Evolutionary conservation across 306 rosid species (phyloP).

Genomic region (Quercus parvula): DNA sequence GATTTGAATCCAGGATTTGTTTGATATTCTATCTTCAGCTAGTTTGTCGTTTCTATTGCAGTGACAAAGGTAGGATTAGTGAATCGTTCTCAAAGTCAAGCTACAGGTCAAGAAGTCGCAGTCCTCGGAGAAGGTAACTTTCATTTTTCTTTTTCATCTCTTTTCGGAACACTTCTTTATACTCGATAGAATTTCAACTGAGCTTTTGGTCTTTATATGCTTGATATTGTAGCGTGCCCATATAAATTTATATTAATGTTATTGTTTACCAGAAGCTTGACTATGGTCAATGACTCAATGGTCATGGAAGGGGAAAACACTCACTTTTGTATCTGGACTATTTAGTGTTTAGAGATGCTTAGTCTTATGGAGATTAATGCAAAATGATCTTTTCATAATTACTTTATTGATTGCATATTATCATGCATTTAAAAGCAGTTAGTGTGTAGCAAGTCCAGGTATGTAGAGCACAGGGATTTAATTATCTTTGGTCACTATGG

Average conservation of each 20-base stretch:
- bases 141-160: background rate
- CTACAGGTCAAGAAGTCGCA: constrained; percentile 70
- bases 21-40: background rate
- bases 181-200: background rate
- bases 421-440: background rate
- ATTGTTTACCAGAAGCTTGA: background rate
- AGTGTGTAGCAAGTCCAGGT: background rate
- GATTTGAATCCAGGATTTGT: background rate
- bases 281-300: background rate
- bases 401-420: too few relatives aligned
- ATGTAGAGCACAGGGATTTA: background rate
- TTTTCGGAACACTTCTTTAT: background rate
- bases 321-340: background rate
- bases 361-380: background rate
- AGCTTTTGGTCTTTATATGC: background rate
- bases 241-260: background rate
- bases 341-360: background rate
- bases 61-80: constrained; percentile 77
- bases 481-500: background rate
- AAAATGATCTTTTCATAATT: background rate
- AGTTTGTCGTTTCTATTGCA: constrained; percentile 26
- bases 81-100: constrained; percentile 52
- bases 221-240: background rate
- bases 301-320: background rate
- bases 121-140: constrained; percentile 66